Base-by-base conservation (phyloP, 305 asterid species). In the Stenogyne calaminthoides region DNA sequence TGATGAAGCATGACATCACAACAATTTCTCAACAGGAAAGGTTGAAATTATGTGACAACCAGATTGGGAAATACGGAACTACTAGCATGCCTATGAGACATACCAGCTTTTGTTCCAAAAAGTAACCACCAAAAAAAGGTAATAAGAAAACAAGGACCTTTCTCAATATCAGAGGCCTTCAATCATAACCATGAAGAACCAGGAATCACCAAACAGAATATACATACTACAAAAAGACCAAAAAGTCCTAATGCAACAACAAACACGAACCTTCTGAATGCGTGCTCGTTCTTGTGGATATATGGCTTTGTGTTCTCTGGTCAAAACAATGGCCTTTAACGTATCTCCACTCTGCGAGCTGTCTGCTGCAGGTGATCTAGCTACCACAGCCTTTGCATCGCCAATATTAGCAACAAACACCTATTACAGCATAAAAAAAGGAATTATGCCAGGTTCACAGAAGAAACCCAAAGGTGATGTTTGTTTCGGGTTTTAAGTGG, bases 391-490 rank as follows among this genome's bases (percentile, higher is more conserved):
- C 86, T 92, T 89, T n/a, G 95, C 96, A 80, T 89, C 97, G 36
- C 96, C 97, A 84, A 92, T 78, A 74, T 92, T 92, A 80, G 97
- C 96, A 76, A 92, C 87, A 83, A 92, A 92, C 63, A 92, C 97
- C 97, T 92, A 70, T 57, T 37, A 62, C 15, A 49, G 70, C 71
- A 77, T 59, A 29, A 54, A 39, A n/a, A 68, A 25, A 9, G 59
- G 27, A 80, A 40, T 49, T 51, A 55, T 42, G 46, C 69, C 36
- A 66, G 55, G 46, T 46, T 42, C 71, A 60, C n/a, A 25, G 42
- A 2, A 69, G 58, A 74, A 47, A 46, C n/a, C 42, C 55, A 69
- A 16, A 49, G 36, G 36, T 32, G 36, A 32, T 32, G 7, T 32
- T 32, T 32, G 36, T 32, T 32, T 32, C 4, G 36, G 36, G 6